phyloP scores from a whole-genome alignment of 1,139 yeast genomes.

The Pichia sp. region DNA sequence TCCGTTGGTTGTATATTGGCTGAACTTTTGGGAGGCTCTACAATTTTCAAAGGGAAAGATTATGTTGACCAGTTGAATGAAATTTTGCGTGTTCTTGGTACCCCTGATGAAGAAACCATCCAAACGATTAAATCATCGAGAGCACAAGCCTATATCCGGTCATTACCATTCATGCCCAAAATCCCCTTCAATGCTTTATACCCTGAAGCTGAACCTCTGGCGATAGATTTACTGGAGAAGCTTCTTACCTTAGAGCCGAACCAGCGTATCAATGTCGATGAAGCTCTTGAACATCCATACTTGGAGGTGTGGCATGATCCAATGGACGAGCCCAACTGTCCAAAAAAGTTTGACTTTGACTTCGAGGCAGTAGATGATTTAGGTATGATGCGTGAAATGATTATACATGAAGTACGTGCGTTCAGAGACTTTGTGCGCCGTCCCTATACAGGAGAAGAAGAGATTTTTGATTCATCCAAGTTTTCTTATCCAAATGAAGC shows the following conservation, averaged over 20 bases:
- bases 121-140: conserved; percentile 80
- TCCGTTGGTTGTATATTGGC: conserved; percentile 96
- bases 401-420: conserved; percentile 72
- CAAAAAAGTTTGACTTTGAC: conserved; percentile 77
- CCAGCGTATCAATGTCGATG: conserved; percentile 80
- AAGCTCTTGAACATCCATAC: conserved; percentile 87
- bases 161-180: conserved; percentile 78
- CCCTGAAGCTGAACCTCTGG: conserved; percentile 84
- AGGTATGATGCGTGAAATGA: conserved; percentile 69
- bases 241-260: conserved; percentile 88
- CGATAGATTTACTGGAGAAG: conserved; percentile 72
- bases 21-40: conserved; percentile 86
- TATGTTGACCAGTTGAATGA: conserved; percentile 93
- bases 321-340: conserved; percentile 86
- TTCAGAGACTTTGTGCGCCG: conserved; percentile 80
- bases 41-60: conserved; percentile 90
- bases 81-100: conserved; percentile 79
- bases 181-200: conserved; percentile 69
- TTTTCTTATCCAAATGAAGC: conserved; percentile 12
- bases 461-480: conserved; percentile 32
- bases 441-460: conserved; percentile 63
- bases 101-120: conserved; percentile 82
- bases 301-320: conserved; percentile 95
- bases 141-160: conserved; percentile 89
- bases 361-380: conserved; percentile 86